These are phyloP conservation scores for Beta macrorhiza DNA, from an alignment of 179 eudicot genomes.

Conservation along the genomic window DNA sequence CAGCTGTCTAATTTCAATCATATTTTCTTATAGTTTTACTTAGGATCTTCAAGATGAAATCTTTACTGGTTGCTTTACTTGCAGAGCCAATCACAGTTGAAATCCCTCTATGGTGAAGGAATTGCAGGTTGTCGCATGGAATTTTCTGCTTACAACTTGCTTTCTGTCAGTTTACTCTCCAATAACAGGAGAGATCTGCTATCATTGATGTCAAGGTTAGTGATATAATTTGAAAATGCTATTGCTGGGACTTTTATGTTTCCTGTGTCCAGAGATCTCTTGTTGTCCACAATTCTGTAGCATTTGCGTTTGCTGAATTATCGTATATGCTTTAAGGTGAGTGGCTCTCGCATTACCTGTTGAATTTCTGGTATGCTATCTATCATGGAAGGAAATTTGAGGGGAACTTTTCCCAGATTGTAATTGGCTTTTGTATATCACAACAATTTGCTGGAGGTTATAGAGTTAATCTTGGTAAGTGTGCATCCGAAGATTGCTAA, in stretches of 20 bases:
- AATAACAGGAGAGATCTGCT: conserved; percentile 77
- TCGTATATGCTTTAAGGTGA: background rate
- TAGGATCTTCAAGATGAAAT: conserved; percentile 1
- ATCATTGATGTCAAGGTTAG: conserved; percentile 88
- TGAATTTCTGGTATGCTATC: background rate
- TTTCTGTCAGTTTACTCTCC: conserved; percentile 71
- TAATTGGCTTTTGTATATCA: too few species aligned
- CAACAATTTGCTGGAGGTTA: too few species aligned
- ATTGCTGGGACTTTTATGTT: background rate
- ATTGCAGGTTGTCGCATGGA: conserved; percentile 80
- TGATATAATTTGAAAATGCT: background rate
- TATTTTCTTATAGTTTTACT: background rate
- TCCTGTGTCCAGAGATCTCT: background rate
- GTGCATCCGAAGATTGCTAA: too few species aligned
- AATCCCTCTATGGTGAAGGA: conserved; percentile 85
- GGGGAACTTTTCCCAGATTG: too few species aligned
- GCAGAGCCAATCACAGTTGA: conserved; percentile 93
- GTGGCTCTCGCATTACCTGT: background rate
- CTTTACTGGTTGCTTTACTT: conserved; percentile 25
- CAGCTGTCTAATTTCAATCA: background rate
- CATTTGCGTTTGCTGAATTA: background rate
- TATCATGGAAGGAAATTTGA: too few species aligned
- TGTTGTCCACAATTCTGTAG: background rate
- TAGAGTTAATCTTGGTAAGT: too few species aligned
- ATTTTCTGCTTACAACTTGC: conserved; percentile 87